phyloP scores from a whole-genome alignment of 2,329 filamentous ascomycete species.

The Teratosphaeria gauchensis region DNA sequence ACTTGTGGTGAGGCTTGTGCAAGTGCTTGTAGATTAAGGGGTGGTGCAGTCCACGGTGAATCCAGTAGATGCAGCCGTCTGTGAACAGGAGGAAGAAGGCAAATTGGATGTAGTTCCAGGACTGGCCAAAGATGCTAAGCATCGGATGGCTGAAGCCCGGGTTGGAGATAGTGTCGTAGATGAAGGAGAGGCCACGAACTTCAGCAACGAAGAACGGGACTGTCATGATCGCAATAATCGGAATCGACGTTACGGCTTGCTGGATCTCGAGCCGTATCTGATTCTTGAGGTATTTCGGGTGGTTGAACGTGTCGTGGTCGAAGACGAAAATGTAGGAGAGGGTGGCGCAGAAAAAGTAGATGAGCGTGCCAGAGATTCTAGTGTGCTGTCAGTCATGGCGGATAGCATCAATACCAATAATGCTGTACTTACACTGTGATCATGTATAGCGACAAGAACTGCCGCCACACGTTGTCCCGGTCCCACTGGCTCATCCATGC shows the following conservation, averaged over 20 bases:
- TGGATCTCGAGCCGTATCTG: constrained; percentile 79
- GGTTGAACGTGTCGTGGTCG: constrained; percentile 78
- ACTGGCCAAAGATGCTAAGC: constrained; percentile 31
- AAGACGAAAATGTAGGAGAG: constrained; percentile 84
- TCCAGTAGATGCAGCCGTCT: constrained; percentile 85
- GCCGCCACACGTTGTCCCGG: constrained; percentile 68
- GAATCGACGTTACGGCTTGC: constrained; percentile 68
- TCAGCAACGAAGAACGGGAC: constrained; percentile 73
- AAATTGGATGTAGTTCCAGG: constrained; percentile 69
- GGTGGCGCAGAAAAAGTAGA: constrained; percentile 77
- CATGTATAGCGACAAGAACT: constrained; percentile 65
- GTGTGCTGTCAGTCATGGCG: not conserved
- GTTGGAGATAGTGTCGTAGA: constrained; percentile 59
- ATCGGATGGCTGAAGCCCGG: constrained; percentile 21
- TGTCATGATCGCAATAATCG: constrained; percentile 73
- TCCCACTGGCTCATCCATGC: constrained; percentile 71
- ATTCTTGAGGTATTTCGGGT: constrained; percentile 92
- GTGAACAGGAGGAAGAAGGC: constrained; percentile 82
- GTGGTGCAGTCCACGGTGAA: constrained; percentile 78
- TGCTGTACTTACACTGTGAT: constrained; percentile 63
- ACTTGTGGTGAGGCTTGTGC: constrained; percentile 98
- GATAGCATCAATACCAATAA: not conserved
- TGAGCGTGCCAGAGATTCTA: constrained; percentile 74
- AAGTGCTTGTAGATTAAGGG: constrained; percentile 73
- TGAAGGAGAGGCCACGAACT: constrained; percentile 72